phyloP scores from a whole-genome alignment of 768 basidiomycete genomes.

The Phanerodontia chrysosporium region DNA sequence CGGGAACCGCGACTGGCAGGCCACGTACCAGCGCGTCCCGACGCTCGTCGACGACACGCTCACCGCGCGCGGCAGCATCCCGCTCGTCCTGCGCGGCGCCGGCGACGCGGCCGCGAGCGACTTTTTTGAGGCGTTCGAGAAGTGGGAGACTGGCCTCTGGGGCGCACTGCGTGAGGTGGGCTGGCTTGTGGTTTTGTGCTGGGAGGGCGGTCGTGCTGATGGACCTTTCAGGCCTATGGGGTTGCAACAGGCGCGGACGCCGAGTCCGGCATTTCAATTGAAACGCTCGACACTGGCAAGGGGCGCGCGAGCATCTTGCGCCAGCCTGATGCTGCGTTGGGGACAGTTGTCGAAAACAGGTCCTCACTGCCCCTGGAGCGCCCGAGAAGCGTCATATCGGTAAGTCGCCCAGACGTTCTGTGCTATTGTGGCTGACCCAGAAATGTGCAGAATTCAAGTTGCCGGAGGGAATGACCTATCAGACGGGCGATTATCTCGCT shows the following conservation, averaged over 20 bases:
- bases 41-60: slow-evolving; percentile 34
- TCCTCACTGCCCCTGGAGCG: slow-evolving; percentile 30
- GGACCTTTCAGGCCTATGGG: not conserved
- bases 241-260: not conserved
- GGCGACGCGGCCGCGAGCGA: slow-evolving; percentile 40
- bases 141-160: slow-evolving; percentile 39
- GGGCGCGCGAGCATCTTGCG: slow-evolving; percentile 32
- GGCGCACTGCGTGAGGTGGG: slow-evolving; percentile 28
- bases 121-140: slow-evolving; percentile 43
- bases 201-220: not conserved
- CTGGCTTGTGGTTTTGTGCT: slow-evolving; percentile 1
- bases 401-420: slow-evolving; percentile 7
- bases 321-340: slow-evolving; percentile 36
- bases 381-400: slow-evolving; percentile 37
- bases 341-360: slow-evolving; percentile 33
- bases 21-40: slow-evolving; percentile 44
- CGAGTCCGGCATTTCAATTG: slow-evolving; percentile 24
- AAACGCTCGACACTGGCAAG: slow-evolving; percentile 29
- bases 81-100: slow-evolving; percentile 34
- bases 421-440: not conserved
- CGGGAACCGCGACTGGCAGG: slow-evolving; percentile 46
- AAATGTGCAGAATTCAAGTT: slow-evolving; percentile 33
- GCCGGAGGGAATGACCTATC: slow-evolving; percentile 33
- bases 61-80: slow-evolving; percentile 29
- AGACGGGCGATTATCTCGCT: slow-evolving; percentile 45